Conservation (phyloP, 352 stramenopile species). For the Globisporangium polare region DNA sequence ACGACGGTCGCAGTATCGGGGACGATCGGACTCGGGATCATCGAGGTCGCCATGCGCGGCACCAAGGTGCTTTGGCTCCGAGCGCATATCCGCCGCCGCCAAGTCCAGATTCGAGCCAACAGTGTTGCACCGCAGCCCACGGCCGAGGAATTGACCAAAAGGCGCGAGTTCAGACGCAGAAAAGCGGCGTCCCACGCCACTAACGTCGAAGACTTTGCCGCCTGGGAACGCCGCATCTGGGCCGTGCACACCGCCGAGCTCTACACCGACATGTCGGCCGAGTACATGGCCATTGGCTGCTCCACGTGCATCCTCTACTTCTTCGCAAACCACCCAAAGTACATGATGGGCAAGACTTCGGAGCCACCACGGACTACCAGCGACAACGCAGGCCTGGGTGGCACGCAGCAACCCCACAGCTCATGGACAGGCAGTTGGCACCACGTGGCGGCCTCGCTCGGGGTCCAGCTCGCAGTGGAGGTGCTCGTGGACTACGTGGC, state of each 20-base stretch:
- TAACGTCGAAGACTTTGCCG: background rate
- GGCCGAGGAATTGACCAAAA: no score
- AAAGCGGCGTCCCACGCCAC: background rate
- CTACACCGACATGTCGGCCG: constrained; percentile 42
- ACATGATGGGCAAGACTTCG: background rate
- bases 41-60: constrained; percentile 24
- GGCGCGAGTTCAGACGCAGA: no score
- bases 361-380: no score
- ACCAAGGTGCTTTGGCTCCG: constrained; percentile 13
- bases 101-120: background rate
- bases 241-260: constrained; percentile 18
- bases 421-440: background rate
- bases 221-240: background rate
- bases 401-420: no score
- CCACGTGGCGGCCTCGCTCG: background rate
- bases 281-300: constrained; percentile 45
- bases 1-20: constrained; percentile 17
- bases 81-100: background rate
- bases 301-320: constrained; percentile 41
- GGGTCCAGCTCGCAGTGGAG: background rate
- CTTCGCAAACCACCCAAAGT: constrained; percentile 29
- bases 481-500: background rate
- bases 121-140: background rate
- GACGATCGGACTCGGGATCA: constrained; percentile 19
- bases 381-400: no score